Evolutionary conservation across 1,139 yeast genomes (phyloP), one percentile per base, ranked within the genome.

Genomic region (Taphrina betulina): DNA sequence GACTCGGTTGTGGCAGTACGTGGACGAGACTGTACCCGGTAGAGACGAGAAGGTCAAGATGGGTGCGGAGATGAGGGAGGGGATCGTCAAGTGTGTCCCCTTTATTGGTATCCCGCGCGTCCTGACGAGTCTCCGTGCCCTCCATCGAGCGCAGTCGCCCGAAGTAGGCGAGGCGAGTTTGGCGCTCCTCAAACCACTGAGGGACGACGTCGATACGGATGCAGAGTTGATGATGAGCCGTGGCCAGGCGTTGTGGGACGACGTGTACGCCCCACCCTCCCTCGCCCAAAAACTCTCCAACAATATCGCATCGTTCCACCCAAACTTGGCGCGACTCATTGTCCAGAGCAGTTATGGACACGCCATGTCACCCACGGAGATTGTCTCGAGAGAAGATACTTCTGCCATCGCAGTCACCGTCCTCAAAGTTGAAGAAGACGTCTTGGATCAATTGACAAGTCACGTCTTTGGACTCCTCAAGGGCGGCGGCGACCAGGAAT

Each of bases 51-150:
- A 23, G 28, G 38, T 28, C 14, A 19, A 14, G 16, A 40, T 50
- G 36, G 54, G 54, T 29, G 54, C 54, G 2, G 22, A 22, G 38
- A 31, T 38, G 38, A 19, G 54, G 33, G 54, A 50, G 22, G 54
- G 37, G 19, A 42, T 50, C 35, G 31, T 50, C 26, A 50, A 50
- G 16, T 38, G 54, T 23, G 31, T 50, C 17, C 54, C 54, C 26
- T 50, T 50, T 23, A n/a, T 50, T 14, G 54, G 54, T 33, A 50
- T 50, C 16, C 54, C 54, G 10, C 54, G 54, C 41, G 54, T 50
- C 37, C 29, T 50, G 34, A 14, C 43, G 7, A 20, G 54, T 34
- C n/a, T 50, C 33, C 46, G 40, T 10, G 46, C 54, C 14, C 24
- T 50, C 5, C 40, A 50, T 22, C 17, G 23, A 23, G 46, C 46